Evolutionary conservation across 805 yeast genomes (phyloP).

Genomic region (Teunomyces funiuensis): DNA sequence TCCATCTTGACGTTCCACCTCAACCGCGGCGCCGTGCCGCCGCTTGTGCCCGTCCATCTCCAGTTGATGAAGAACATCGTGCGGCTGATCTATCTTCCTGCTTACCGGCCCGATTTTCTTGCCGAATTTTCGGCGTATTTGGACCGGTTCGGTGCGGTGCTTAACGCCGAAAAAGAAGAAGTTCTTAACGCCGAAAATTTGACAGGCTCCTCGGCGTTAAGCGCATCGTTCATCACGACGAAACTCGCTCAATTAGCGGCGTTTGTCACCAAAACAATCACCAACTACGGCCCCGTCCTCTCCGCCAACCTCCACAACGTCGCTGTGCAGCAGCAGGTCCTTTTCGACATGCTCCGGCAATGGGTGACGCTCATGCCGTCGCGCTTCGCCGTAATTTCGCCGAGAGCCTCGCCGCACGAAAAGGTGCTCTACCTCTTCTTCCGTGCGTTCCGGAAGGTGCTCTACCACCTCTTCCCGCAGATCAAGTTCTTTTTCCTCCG

Average conservation of each 20-base stretch:
- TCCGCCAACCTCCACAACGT: conserved; percentile 23
- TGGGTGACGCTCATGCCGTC: conserved; percentile 39
- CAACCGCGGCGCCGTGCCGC: conserved; percentile 9
- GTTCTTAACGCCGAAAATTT: no score
- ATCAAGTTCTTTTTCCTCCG: conserved; percentile 39
- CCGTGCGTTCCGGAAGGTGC: conserved; percentile 32
- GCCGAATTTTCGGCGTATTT: conserved; percentile 27
- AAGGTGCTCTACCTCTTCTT: conserved; percentile 32
- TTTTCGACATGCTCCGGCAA: conserved; percentile 33
- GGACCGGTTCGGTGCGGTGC: conserved; percentile 25
- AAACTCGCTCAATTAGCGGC: conserved; percentile 23
- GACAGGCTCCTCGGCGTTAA: no score
- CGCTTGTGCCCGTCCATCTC: conserved; percentile 31
- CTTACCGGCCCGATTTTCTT: conserved; percentile 32
- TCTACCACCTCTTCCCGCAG: conserved; percentile 39
- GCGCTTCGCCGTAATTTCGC: conserved; percentile 22
- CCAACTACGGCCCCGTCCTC: conserved; percentile 28
- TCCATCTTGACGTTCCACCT: conserved; percentile 31
- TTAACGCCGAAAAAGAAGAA: no score
- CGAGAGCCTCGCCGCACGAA: conserved; percentile 30
- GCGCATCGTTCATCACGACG: conserved; percentile 18
- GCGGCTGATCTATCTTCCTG: conserved; percentile 35
- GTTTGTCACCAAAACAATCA: conserved; percentile 25
- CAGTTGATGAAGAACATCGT: conserved; percentile 35
- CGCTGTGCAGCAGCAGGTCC: conserved; percentile 29